Conservation (phyloP, 129 eudicot genomes). For the Escallonia herrerae region DNA sequence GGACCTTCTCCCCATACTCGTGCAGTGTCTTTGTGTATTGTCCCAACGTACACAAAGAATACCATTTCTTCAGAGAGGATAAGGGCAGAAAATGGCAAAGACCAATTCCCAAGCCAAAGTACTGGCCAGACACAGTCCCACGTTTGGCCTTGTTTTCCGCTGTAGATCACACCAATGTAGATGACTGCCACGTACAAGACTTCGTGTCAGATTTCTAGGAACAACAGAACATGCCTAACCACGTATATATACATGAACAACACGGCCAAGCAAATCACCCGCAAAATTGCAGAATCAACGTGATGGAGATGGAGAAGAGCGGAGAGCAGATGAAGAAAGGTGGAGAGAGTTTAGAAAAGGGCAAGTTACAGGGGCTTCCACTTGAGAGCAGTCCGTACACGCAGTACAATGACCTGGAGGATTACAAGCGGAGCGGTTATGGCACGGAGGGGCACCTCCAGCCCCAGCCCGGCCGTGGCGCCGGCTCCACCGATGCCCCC, state of each 20-base stretch:
- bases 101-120: too few species aligned
- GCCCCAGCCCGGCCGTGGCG: constrained; percentile 56
- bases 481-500: constrained; percentile 84
- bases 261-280: background rate
- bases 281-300: background rate
- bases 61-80: too few species aligned
- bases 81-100: too few species aligned
- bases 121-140: too few species aligned
- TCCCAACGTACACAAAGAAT: too few species aligned
- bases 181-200: constrained; percentile 16
- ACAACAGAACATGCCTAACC: background rate
- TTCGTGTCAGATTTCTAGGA: constrained; percentile 8
- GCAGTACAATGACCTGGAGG: constrained; percentile 65
- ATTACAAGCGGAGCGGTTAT: constrained; percentile 63
- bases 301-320: background rate
- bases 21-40: too few species aligned
- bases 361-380: constrained; percentile 38
- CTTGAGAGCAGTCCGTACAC: constrained; percentile 61
- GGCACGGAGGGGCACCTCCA: constrained; percentile 63
- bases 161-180: constrained; percentile 11
- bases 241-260: background rate
- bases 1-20: too few species aligned
- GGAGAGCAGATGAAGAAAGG: constrained; percentile 1
- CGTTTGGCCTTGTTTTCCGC: constrained; percentile 4
- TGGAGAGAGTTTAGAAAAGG: background rate